Evolutionary conservation across 2,329 filamentous ascomycete genomes (phyloP), one percentile per base, ranked within the genome.

Genomic region (Nemania abortiva): DNA sequence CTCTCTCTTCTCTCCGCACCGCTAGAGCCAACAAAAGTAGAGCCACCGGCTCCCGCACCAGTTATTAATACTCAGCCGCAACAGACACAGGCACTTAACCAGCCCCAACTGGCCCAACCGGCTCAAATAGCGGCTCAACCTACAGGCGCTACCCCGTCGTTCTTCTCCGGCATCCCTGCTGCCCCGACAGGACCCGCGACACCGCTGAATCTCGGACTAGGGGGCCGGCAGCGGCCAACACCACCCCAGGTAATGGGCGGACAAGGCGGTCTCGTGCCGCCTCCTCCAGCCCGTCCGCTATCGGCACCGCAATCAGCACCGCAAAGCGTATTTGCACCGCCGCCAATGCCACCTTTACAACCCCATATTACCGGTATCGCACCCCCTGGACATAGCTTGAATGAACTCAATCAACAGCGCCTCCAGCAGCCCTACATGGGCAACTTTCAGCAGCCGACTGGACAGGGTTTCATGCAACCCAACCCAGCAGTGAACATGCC

Each of bases 291-390:
- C 61, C 88, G 96, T 69, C 92, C 96, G 7, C 86, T 96, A 13
- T 98, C 95, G 49, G 95, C 96, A 47, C 95, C 96, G 29, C 92
- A 94, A 78, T 92, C 94, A 63, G 91, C 89, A 58, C 91, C 92
- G 77, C 89, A 90, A 54, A 94, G 87, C 79, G 87, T 85, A 4
- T 96, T 97, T 79, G 87, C 88, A 7, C 88, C 91, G 20, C 89
- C 93, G 58, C 90, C 93, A 31, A 66, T 70, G 15, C 24, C 63
- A 29, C 29, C 63, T 18, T 82, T 98, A 73, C 91, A 95, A 78
- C 90, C 94, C 61, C 95, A 98, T 78, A 88, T 95, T 80, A 98
- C 96, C 5, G 94, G 95, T 9, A 85, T 93, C 65, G 91, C 92
- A 31, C 88, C 91, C 34, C 87, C 89, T 2, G 93, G 94, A 13